Evolutionary conservation across 2,329 filamentous ascomycete genomes (phyloP).

Genomic region (Xenosphaeropsis pyriputrescens): DNA sequence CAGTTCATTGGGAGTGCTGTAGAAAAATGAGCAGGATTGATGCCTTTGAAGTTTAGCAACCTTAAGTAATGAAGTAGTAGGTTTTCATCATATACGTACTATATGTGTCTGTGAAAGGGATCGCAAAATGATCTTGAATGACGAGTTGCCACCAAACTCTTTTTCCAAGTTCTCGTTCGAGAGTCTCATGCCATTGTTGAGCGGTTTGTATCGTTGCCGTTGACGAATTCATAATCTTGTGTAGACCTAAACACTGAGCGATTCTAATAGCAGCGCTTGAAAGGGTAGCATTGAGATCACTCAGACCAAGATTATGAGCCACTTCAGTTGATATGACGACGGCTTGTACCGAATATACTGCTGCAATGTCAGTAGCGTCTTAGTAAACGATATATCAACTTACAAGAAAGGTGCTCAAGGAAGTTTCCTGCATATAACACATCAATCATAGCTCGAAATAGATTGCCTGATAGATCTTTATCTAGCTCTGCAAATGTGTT

Average conservation of each 20-base stretch:
- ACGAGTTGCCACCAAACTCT: slow-evolving; percentile 22
- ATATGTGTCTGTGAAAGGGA: slow-evolving; percentile 22
- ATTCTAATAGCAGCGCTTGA: slow-evolving; percentile 21
- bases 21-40: slow-evolving; percentile 20
- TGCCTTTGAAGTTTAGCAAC: slow-evolving; percentile 3
- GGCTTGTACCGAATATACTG: slow-evolving; percentile 20
- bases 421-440: slow-evolving; percentile 19
- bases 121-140: slow-evolving; percentile 21
- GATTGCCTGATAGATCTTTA: too few species aligned
- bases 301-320: slow-evolving; percentile 22
- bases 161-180: slow-evolving; percentile 19
- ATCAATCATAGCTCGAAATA: slow-evolving; percentile 14
- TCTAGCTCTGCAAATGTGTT: too few species aligned
- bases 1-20: slow-evolving; percentile 19
- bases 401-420: slow-evolving; percentile 11
- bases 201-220: background rate
- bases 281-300: slow-evolving; percentile 20
- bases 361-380: too few species aligned
- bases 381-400: background rate
- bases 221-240: slow-evolving; percentile 6
- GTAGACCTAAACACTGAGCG: slow-evolving; percentile 17
- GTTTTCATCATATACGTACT: slow-evolving; percentile 4
- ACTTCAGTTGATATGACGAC: slow-evolving; percentile 21
- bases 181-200: slow-evolving; percentile 6
- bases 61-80: background rate